Base-by-base conservation (phyloP, 306 rosid genomes). In the Vigna reflexopilosa region DNA sequence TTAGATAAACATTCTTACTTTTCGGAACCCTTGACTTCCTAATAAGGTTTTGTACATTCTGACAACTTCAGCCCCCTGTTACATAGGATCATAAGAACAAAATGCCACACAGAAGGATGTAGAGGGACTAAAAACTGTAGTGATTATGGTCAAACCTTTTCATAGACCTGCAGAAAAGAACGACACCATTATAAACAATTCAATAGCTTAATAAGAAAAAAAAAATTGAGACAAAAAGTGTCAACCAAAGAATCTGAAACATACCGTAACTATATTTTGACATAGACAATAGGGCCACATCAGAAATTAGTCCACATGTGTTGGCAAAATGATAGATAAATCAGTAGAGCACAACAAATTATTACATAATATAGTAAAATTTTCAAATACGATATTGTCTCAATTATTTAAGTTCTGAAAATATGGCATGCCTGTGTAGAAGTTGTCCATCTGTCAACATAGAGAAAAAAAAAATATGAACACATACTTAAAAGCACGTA, bases 61-160 rank as follows among this genome's bases (percentile, higher is more conserved):
- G 78, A 96, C 98, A 77, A 96, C 99, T 91, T 96, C 99, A 83
- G 99, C 98, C 67, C 99, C 99, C 99, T 95, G 87, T 72, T 70
- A 81, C 72, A 83, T 79, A 81, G 45, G 76, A 77, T 52, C 54
- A 50, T 80, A 80, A 85, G 81, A 82, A 87, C 69, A 80, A 83
- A 77, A n/a, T 49, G 9, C 78, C 59, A 52, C 9, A 66, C 7
- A 51, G 13, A 72, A 42, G 86, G 66, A 79, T 54, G 70, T 10
- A 32, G 68, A 77, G 61, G 79, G 61, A 77, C 78, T 73, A 76
- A 82, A 75, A 67, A 77, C 73, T 80, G 15, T 26, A 32, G 74
- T 65, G 58, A 75, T 56, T 74, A 70, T 61, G 64, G 71, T 22
- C 89, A 74, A 77, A 95, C 98, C 98, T 96, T 96, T 85, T 96